Percentiles rank a stretch among this genome's conserved stretches.
Evolutionary conservation across 176 grass and related monocot genomes (phyloP).

Genomic region (Juncus inflexus): DNA sequence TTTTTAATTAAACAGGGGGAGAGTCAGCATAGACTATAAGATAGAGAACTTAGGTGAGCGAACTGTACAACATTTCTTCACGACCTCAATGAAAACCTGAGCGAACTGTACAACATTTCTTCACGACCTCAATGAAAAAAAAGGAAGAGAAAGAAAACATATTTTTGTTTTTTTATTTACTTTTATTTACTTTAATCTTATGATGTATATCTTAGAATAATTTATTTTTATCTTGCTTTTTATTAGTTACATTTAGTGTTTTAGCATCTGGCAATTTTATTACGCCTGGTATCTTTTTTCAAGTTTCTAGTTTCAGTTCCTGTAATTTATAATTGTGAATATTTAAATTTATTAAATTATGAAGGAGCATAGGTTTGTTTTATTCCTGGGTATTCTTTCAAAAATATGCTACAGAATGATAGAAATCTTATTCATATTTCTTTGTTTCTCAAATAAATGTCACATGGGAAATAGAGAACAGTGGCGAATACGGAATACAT

Average conservation of each 20-base stretch:
- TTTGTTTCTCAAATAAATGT: no score
- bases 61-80: constrained; percentile 55
- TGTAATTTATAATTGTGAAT: constrained; percentile 8
- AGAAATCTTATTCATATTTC: no score
- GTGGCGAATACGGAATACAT: no score
- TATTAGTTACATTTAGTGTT: constrained; percentile 14
- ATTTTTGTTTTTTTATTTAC: constrained; percentile 19
- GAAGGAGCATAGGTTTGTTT: neutral
- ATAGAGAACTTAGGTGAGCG: constrained; percentile 24
- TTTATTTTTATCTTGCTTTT: constrained; percentile 21
- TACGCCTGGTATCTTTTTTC: neutral
- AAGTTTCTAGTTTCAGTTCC: constrained; percentile 16
- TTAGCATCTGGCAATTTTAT: constrained; percentile 10
- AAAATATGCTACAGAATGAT: no score
- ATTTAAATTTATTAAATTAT: no score
- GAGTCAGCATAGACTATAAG: constrained; percentile 16
- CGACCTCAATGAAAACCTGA: constrained; percentile 23
- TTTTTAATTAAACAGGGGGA: constrained; percentile 20
- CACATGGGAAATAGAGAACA: no score
- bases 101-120: constrained; percentile 53
- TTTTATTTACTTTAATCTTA: constrained; percentile 26
- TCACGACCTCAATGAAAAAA: constrained; percentile 21
- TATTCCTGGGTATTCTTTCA: no score
- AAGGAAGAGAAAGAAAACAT: constrained; percentile 28
- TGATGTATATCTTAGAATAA: constrained; percentile 29